Evolutionary conservation across 2,329 filamentous ascomycete genomes (phyloP), one percentile per base, ranked within the genome.

Genomic region (Botrytis paeoniae): DNA sequence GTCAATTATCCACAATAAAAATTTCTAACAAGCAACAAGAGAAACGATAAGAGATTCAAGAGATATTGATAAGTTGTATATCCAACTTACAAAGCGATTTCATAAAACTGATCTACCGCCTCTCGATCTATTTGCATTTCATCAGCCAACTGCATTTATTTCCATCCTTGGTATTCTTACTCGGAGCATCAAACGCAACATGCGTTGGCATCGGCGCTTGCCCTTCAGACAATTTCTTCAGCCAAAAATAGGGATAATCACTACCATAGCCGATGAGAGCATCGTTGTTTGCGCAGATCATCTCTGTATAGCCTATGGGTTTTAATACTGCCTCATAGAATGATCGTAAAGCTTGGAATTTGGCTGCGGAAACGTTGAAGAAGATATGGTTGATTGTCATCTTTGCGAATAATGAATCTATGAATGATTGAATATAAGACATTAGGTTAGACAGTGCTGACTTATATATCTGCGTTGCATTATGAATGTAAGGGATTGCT

Each of bases 41-140:
- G 10, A 16, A 6, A 54, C 0, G 4, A 51, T 0, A 14, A 25
- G 4, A 51, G 6, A n/a, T 54, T 0, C 12, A 7, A 54, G 6
- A 0, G 5, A 14, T 5, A 16, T n/a, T 16, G 6, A 54, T n/a
- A 0, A 16, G 5, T 16, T n/a, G 3, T 7, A 54, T n/a, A 54
- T 54, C 25, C 48, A n/a, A 54, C 48, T n/a, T 54, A 54, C 48
- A 54, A 25, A 7, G 25, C 48, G 1, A 54, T 54, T n/a, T 54
- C 48, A 7, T n/a, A n/a, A 7, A 54, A 54, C 12, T 9, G 25
- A 54, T 54, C 48, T 54, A 54, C 25, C 12, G 48, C 48, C 14
- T 54, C 25, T 54, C 25, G 48, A n/a, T n/a, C 48, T 54, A 7
- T n/a, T 3, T 16, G 25, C 4, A n/a, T 7, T 6, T n/a, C 25